Evolutionary conservation across 768 basidiomycete genomes (phyloP).

Genomic region (Cystobasidium onofrii): DNA sequence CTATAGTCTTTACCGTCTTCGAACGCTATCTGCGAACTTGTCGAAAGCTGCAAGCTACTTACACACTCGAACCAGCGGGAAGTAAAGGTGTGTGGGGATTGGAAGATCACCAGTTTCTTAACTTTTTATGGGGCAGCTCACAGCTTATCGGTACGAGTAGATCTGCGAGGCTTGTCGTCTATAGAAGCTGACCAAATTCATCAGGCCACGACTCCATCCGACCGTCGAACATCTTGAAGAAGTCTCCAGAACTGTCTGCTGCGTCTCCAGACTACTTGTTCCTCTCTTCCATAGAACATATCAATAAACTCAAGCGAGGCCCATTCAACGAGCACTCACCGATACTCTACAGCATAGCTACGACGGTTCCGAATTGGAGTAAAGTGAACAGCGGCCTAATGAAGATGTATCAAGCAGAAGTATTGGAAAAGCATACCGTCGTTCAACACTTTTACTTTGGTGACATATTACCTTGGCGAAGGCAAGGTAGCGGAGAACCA

Average conservation of each 20-base stretch:
- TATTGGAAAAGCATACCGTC: constrained; percentile 87
- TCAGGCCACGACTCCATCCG: constrained; percentile 35
- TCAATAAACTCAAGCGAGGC: constrained; percentile 69
- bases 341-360: constrained; percentile 74
- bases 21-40: constrained; percentile 67
- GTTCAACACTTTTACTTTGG: constrained; percentile 88
- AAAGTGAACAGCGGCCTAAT: constrained; percentile 84
- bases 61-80: constrained; percentile 87
- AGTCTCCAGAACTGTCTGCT: constrained; percentile 51
- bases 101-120: constrained; percentile 52
- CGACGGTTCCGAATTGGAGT: constrained; percentile 76
- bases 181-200: neutral
- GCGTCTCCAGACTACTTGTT: constrained; percentile 60
- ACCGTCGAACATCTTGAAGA: constrained; percentile 49
- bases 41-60: constrained; percentile 78
- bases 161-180: constrained; percentile 39
- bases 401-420: constrained; percentile 97
- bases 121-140: constrained; percentile 82
- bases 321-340: constrained; percentile 91
- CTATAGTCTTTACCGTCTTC: constrained; percentile 58
- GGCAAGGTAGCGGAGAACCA: neutral
- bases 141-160: constrained; percentile 54
- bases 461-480: constrained; percentile 53
- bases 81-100: constrained; percentile 98
- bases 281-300: constrained; percentile 66